Conservation (phyloP, 228 moss, liverwort and hornwort species). For the Sphagnum magellanicum region DNA sequence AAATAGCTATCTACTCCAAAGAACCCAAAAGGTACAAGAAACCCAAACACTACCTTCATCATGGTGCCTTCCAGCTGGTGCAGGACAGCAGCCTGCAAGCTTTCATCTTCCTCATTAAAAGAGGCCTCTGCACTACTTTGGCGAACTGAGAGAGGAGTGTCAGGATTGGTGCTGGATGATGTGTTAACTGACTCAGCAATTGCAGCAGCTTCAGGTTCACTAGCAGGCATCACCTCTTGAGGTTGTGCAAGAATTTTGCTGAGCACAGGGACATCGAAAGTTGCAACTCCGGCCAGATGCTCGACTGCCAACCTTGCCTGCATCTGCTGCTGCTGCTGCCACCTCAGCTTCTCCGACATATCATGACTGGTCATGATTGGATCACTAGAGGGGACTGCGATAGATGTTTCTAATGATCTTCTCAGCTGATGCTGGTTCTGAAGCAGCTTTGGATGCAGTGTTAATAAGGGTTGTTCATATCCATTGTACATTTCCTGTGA, state of each 20-base stretch:
- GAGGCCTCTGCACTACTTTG: conserved; percentile 48
- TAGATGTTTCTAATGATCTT: conserved; percentile 21
- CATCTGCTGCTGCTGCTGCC: conserved; percentile 67
- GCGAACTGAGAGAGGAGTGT: conserved; percentile 43
- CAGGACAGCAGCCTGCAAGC: conserved; percentile 64
- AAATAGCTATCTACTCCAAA: no score
- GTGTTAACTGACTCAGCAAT: conserved; percentile 14
- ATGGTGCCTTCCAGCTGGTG: conserved; percentile 65
- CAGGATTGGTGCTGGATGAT: conserved; percentile 37
- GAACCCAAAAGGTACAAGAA: no score
- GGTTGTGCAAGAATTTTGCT: no score
- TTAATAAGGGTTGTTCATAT: no score
- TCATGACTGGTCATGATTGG: conserved; percentile 54
- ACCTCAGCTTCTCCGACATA: conserved; percentile 82
- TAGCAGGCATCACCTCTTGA: no score
- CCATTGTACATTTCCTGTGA: no score
- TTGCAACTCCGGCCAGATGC: conserved; percentile 57
- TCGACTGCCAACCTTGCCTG: conserved; percentile 85
- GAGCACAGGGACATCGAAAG: no score
- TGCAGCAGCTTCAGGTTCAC: no score
- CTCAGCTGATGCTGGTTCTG: conserved; percentile 24
- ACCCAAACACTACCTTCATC: conserved; percentile 36
- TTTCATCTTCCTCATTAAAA: conserved; percentile 50
- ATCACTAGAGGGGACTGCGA: conserved; percentile 45
- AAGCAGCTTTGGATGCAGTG: conserved; percentile 15